Evolutionary conservation across 2,329 filamentous ascomycete genomes (phyloP).

Genomic region (Sordariomycetes sp.): DNA sequence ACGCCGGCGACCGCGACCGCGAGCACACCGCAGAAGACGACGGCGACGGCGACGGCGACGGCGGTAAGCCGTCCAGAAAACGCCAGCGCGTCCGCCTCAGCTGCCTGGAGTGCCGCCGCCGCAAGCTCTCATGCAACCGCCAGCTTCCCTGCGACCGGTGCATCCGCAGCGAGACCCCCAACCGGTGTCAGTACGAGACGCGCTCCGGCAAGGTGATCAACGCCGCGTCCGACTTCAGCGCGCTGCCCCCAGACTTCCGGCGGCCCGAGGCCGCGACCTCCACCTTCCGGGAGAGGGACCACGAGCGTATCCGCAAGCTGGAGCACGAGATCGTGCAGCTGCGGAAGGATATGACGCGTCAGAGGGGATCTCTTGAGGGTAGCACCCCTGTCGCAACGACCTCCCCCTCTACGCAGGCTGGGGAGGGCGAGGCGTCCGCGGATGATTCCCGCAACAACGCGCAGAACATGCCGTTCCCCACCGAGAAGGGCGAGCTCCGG

Average conservation of each 20-base stretch:
- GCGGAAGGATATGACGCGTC: conserved; percentile 37
- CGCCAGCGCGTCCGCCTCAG: conserved; percentile 48
- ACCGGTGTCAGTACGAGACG: conserved; percentile 49
- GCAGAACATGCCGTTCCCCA: conserved; percentile 12
- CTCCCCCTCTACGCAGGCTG: conserved; percentile 34
- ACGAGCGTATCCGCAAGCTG: conserved; percentile 47
- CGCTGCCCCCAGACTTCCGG: conserved; percentile 30
- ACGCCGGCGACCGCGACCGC: neutral
- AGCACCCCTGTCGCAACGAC: conserved; percentile 35
- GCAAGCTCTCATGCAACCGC: conserved; percentile 51
- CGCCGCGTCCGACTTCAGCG: conserved; percentile 23
- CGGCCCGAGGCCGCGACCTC: conserved; percentile 27
- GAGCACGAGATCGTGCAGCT: conserved; percentile 49
- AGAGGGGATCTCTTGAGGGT: conserved; percentile 32
- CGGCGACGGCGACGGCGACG: neutral
- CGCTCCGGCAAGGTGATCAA: conserved; percentile 40
- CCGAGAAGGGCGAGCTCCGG: conserved; percentile 41
- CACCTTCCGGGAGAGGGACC: conserved; percentile 33
- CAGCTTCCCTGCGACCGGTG: conserved; percentile 52
- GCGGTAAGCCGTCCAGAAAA: conserved; percentile 25
- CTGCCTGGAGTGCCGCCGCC: conserved; percentile 48
- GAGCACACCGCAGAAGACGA: neutral
- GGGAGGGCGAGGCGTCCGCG: conserved; percentile 23
- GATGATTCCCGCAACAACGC: conserved; percentile 10
- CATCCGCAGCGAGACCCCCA: conserved; percentile 50